Percentiles rank a stretch among this genome's conserved stretches.
Evolutionary conservation across 2,329 filamentous ascomycete species (phyloP).

Genomic region (Nigrograna mackinnonii): DNA sequence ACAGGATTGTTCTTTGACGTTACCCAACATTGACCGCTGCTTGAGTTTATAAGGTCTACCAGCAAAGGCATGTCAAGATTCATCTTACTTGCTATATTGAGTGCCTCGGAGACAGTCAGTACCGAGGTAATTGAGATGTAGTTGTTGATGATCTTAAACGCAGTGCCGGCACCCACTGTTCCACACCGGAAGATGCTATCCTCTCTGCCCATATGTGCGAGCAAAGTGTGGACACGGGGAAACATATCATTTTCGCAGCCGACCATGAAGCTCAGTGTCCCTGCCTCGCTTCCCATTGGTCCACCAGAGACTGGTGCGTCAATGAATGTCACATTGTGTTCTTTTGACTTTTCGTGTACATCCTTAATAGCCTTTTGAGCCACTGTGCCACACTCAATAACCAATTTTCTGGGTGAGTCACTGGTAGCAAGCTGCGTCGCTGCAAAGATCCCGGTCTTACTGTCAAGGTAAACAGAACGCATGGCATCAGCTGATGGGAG

Average conservation of each 20-base stretch:
- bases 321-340: conserved; percentile 66
- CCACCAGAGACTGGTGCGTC: conserved; percentile 96
- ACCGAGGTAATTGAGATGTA: conserved; percentile 93
- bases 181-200: conserved; percentile 80
- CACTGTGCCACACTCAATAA: conserved; percentile 95
- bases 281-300: conserved; percentile 84
- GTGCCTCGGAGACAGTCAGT: conserved; percentile 67
- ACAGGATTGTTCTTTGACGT: conserved; percentile 94
- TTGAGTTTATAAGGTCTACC: conserved; percentile 83
- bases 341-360: conserved; percentile 71
- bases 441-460: conserved; percentile 42
- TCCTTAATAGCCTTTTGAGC: conserved; percentile 80
- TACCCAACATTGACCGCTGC: conserved; percentile 90
- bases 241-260: conserved; percentile 60
- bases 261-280: conserved; percentile 92
- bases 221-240: conserved; percentile 63
- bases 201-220: conserved; percentile 77
- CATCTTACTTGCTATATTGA: conserved; percentile 65
- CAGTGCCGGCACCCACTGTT: conserved; percentile 77
- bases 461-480: conserved; percentile 46
- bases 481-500: conserved; percentile 42
- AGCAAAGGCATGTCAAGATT: conserved; percentile 66
- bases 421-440: conserved; percentile 40
- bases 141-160: conserved; percentile 93
- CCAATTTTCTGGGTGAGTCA: conserved; percentile 63